These are phyloP conservation scores for Amaranthus palmeri DNA, from an alignment of 148 eudicot genomes.

Conservation along the genomic window DNA sequence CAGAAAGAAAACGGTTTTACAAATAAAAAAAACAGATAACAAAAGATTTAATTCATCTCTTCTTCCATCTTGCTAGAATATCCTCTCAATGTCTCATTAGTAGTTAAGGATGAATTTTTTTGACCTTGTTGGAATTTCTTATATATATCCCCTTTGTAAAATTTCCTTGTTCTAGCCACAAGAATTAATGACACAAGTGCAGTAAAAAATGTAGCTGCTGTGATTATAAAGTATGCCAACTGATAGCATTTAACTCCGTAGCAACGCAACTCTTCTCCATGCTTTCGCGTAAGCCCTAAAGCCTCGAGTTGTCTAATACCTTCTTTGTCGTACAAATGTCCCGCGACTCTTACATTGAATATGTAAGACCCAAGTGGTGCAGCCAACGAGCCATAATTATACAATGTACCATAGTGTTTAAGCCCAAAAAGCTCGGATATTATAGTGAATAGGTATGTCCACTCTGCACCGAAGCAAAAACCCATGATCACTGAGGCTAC, in stretches of 20 bases:
- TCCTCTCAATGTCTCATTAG: conserved; percentile 8
- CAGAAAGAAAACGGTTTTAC: too few species aligned
- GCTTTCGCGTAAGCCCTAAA: conserved; percentile 21
- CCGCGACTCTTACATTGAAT: conserved; percentile 29
- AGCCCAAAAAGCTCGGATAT: conserved; percentile 34
- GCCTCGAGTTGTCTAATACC: conserved; percentile 25
- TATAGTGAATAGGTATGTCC: conserved; percentile 26
- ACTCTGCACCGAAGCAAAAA: conserved; percentile 31
- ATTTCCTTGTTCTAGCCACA: conserved; percentile 25
- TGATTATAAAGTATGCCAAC: conserved; percentile 25
- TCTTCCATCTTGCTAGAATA: neutral
- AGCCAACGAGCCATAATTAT: conserved; percentile 28
- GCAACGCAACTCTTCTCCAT: conserved; percentile 23
- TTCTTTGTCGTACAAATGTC: conserved; percentile 28
- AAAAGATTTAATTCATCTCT: neutral
- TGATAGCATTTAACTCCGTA: conserved; percentile 29
- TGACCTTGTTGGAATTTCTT: conserved; percentile 19
- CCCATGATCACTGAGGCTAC: conserved; percentile 27
- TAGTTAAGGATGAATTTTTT: neutral
- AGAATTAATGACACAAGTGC: conserved; percentile 27
- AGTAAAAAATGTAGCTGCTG: conserved; percentile 16
- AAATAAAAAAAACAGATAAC: neutral
- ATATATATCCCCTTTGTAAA: conserved; percentile 29
- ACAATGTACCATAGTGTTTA: conserved; percentile 30
- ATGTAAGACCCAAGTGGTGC: conserved; percentile 30